These are phyloP conservation scores for Cercospora zeina DNA, from an alignment of 2,329 filamentous ascomycete species.

Conservation along the genomic window DNA sequence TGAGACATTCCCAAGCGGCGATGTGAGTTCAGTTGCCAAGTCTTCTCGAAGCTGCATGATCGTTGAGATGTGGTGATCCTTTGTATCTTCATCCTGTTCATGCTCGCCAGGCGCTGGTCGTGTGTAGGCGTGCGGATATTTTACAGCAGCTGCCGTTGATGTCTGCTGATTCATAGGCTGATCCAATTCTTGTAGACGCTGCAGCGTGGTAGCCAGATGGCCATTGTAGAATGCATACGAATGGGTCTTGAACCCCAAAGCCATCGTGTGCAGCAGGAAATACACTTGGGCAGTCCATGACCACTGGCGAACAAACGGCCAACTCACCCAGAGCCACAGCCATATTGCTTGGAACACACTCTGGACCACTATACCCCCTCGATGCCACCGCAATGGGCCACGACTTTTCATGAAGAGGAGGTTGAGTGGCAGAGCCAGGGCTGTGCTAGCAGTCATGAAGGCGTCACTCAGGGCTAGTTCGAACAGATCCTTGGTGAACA, in stretches of 20 bases:
- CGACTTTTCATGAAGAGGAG: conserved; percentile 37
- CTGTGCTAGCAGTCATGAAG: conserved; percentile 59
- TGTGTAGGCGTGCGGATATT: conserved; percentile 62
- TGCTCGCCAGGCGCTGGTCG: conserved; percentile 54
- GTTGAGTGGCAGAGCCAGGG: conserved; percentile 23
- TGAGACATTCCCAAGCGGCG: conserved; percentile 82
- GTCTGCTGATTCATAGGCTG: conserved; percentile 53
- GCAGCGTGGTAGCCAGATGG: conserved; percentile 83
- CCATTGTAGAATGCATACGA: conserved; percentile 98
- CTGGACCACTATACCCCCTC: conserved; percentile 77
- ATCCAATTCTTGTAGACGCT: conserved; percentile 77
- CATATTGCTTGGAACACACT: conserved; percentile 77
- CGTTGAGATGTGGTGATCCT: conserved; percentile 44
- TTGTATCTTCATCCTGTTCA: conserved; percentile 40
- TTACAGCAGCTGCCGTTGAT: conserved; percentile 61
- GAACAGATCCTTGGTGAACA: conserved; percentile 86
- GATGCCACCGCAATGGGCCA: conserved; percentile 54
- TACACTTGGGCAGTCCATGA: conserved; percentile 98
- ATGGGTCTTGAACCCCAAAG: conserved; percentile 98
- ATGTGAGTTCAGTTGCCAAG: conserved; percentile 86
- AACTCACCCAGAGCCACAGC: conserved; percentile 72
- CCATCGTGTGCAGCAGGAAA: conserved; percentile 84
- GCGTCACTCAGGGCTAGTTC: conserved; percentile 81
- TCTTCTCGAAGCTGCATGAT: conserved; percentile 75
- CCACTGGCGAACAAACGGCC: conserved; percentile 85